Evolutionary conservation across 768 basidiomycete species (phyloP), one percentile per base, ranked within the genome.

Genomic region (Roridomyces roridus): DNA sequence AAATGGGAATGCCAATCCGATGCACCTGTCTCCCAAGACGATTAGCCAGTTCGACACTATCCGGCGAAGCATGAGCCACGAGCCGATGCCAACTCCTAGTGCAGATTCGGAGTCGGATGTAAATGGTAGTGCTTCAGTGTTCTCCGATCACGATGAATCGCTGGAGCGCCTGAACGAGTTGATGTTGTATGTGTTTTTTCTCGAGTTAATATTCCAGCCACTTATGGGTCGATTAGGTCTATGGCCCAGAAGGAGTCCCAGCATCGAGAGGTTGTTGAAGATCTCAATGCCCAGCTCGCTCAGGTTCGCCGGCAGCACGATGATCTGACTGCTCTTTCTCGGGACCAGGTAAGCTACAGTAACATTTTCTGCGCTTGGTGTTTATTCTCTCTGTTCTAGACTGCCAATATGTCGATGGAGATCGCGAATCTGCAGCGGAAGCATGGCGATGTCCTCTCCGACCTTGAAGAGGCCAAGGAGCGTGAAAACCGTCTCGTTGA

Each of bases 211-310:
- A 28, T 37, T 4, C 9, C 21, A 41, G 28, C 51, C 44, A 64
- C 57, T 37, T 46, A 41, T 24, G 57, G 54, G 31, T 66, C 55
- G 40, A 58, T 58, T 55, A 97, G 94, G 60, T 93, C 96, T 3
- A 98, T 98, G 96, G 96, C 96, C 3, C 89, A 92, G 75, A 98
- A 98, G 70, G 97, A 99, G 71, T 89, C 92, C 5, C 80, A 86
- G 29, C 96, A 98, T 69, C 85, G 86, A 31, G 92, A 96, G 67
- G 69, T 83, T 21, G 89, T 97, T 24, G 87, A 92, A 37, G 76
- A 77, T 28, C 79, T 98, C 60, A 87, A 85, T 40, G 67, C 76
- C 14, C 85, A 96, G 66, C 78, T 97, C 21, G 69, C 63, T 65
- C 80, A 87, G 62, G 84, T 89, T 56, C 86, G 87, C 53, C 82